Percentiles rank a stretch among this genome's conserved stretches.
Conservation (phyloP, 2,329 filamentous ascomycete species). For the Sporothrix variecibatus region DNA sequence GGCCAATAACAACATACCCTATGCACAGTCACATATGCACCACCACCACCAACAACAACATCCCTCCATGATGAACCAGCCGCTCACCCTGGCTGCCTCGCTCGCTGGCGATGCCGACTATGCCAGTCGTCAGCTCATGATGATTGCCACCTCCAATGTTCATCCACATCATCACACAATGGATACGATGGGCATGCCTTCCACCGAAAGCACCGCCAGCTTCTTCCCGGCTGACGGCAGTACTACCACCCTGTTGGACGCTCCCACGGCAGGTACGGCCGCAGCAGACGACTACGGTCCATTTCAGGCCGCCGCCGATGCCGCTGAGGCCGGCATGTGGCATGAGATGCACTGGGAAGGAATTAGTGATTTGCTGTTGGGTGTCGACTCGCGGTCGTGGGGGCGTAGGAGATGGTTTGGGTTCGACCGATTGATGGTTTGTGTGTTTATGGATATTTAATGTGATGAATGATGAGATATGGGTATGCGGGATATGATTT, state of each 20-base stretch:
- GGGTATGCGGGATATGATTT: too few species aligned
- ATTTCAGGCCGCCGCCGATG: slow-evolving; percentile 15
- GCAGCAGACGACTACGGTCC: background rate
- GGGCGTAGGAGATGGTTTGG: slow-evolving; percentile 74
- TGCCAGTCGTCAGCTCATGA: background rate
- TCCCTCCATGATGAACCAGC: background rate
- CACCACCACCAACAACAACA: background rate
- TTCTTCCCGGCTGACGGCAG: background rate
- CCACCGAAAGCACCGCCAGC: background rate
- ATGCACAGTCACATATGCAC: background rate
- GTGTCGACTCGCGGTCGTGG: slow-evolving; percentile 17
- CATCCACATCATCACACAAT: background rate
- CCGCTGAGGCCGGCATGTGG: slow-evolving; percentile 12
- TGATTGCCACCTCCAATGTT: background rate
- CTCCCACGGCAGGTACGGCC: background rate
- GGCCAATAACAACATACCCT: background rate
- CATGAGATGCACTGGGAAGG: slow-evolving; percentile 24
- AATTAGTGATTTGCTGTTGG: slow-evolving; percentile 19
- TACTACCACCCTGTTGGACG: background rate
- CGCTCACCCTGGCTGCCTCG: background rate
- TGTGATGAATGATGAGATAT: too few species aligned
- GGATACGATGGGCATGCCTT: background rate
- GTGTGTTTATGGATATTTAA: too few species aligned
- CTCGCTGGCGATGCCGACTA: background rate
- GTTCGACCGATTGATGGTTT: too few species aligned